Percentiles rank a stretch among this genome's conserved stretches.
Conservation (phyloP, 805 yeast species). For the Yarrowia keelungensis region DNA sequence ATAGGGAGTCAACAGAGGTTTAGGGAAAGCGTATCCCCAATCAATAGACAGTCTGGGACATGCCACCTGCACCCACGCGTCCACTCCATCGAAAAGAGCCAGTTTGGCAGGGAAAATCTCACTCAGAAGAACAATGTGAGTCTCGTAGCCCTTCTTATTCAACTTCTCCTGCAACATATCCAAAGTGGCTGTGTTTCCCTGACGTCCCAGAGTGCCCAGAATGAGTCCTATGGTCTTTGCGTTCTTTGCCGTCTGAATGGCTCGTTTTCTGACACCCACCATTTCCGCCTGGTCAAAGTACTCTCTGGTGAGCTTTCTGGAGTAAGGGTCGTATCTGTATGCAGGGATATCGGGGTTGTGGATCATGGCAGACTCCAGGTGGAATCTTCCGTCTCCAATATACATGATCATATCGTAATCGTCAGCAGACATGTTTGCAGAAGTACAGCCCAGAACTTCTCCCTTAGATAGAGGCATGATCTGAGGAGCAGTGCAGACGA, state of each 20-base stretch:
- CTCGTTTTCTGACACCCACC: slow-evolving; percentile 74
- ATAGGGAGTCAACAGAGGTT: slow-evolving; percentile 92
- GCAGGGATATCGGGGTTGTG: slow-evolving; percentile 95
- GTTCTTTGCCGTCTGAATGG: slow-evolving; percentile 65
- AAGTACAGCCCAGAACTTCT: slow-evolving; percentile 95
- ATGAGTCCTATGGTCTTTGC: slow-evolving; percentile 81
- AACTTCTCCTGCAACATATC: slow-evolving; percentile 67
- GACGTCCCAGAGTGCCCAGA: slow-evolving; percentile 93
- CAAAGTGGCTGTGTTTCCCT: slow-evolving; percentile 84
- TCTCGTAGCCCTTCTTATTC: slow-evolving; percentile 62
- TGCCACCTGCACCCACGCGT: slow-evolving; percentile 96
- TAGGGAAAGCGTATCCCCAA: slow-evolving; percentile 97
- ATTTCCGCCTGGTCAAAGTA: slow-evolving; percentile 85
- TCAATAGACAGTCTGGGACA: slow-evolving; percentile 96
- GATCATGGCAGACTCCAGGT: slow-evolving; percentile 94
- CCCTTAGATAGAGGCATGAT: slow-evolving; percentile 92
- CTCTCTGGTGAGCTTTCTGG: slow-evolving; percentile 87
- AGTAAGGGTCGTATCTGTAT: slow-evolving; percentile 92
- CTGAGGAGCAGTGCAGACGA: slow-evolving; percentile 84
- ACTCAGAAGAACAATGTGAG: slow-evolving; percentile 81
- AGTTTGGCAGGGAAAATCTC: slow-evolving; percentile 94
- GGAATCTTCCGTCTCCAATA: slow-evolving; percentile 96
- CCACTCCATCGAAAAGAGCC: slow-evolving; percentile 90
- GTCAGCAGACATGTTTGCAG: slow-evolving; percentile 66
- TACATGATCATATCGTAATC: slow-evolving; percentile 81